A percentile compares a stretch with the other conserved stretches of the same genome.
These are phyloP conservation scores for Paramicrosporidium saccamoebae DNA, from an alignment of 371 early-diverging fungal genomes.

Conservation along the genomic window DNA sequence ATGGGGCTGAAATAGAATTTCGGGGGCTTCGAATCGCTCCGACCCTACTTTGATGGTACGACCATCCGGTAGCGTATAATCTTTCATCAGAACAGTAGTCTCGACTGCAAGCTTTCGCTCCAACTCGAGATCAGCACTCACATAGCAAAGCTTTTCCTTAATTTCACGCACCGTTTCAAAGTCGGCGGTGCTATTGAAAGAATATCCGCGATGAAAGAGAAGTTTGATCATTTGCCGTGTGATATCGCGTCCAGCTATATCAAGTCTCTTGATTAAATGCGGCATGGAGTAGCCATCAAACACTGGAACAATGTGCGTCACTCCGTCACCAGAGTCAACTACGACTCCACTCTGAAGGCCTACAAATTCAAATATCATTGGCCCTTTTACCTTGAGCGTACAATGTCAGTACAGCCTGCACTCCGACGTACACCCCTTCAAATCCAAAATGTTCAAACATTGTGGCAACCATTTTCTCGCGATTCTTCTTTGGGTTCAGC, in stretches of 20 bases:
- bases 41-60: conserved; percentile 88
- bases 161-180: conserved; percentile 86
- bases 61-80: conserved; percentile 87
- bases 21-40: conserved; percentile 88
- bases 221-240: conserved; percentile 84
- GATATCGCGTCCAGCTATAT: conserved; percentile 83
- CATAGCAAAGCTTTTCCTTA: conserved; percentile 88
- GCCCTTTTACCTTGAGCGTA: conserved; percentile 54
- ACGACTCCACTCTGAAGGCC: conserved; percentile 81
- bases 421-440: conserved; percentile 63
- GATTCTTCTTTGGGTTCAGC: conserved; percentile 64
- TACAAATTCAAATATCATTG: conserved; percentile 5
- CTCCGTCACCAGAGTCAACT: conserved; percentile 88
- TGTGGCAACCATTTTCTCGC: conserved; percentile 63
- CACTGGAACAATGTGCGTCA: conserved; percentile 89
- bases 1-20: conserved; percentile 87
- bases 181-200: conserved; percentile 84
- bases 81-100: conserved; percentile 76
- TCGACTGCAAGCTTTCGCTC: conserved; percentile 80
- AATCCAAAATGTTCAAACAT: conserved; percentile 90
- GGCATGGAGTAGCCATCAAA: conserved; percentile 76
- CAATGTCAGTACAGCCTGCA: conserved; percentile 85
- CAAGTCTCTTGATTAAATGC: conserved; percentile 56
- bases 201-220: conserved; percentile 64
- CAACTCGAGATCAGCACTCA: conserved; percentile 70